Evolutionary conservation across 2,329 filamentous ascomycete genomes (phyloP), one percentile per base, ranked within the genome.

Genomic region (Polychaeton citri): DNA sequence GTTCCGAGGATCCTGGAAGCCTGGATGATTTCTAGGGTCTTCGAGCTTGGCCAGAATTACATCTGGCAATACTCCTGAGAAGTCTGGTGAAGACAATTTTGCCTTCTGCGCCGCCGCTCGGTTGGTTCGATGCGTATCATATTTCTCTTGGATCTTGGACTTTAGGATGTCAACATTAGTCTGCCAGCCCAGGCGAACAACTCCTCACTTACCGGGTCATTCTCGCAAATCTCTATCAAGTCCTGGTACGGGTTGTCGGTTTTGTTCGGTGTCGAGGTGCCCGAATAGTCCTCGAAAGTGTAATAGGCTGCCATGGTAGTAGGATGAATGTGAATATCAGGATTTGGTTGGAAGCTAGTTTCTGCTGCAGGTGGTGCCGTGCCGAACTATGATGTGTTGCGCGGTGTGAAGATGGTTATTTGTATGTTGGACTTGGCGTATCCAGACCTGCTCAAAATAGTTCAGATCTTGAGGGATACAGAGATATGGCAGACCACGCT

Each of bases 31-130:
- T 1, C 68, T 59, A 1, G 71, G 71, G 30, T 78, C 68, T 45
- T 79, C 71, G 20, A 94, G 62, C 37, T 78, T 77, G 34, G 77
- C 63, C 1, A 95, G 69, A 37, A 84, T 77, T 2, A 78, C 74
- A 52, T 96, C 88, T 35, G 88, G 69, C 33, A 74, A 73, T 49
- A 92, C 72, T 38, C 80, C 80, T 2, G 66, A 53, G 47, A 88
- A 93, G 20, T 73, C 68, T 0, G 67, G 43, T 2, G 76, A 68
- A 3, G 92, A 68, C 40, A 95, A 78, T 48, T 80, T 84, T 8
- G 68, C 69, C 45, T 70, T 78, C 55, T 92, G 86, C 48, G 87
- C 77, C 3, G 62, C 66, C 53, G 92, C 93, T 38, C 88, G 76
- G 32, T 72, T 77, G 5, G 63, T 70, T 34, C 88, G 78, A 53